Base-by-base conservation (phyloP, 805 yeast species). In the Myxozyma kluyveri region DNA sequence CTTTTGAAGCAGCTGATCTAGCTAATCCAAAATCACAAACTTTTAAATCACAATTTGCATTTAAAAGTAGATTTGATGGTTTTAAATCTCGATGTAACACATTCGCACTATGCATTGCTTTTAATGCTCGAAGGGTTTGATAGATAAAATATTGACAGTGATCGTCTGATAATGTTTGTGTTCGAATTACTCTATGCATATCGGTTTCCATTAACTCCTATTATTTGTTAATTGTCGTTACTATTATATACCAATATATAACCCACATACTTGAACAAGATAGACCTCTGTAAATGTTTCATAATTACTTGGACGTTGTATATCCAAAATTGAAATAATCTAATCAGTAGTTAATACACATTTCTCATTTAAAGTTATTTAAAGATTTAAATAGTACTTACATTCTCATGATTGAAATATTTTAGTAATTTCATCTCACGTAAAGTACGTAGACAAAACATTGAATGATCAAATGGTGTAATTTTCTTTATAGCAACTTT, bases 11-110 rank as follows among this genome's bases (percentile, higher is more conserved):
- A 33, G 88, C 81, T 19, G 82, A 71, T 53, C 86, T 51, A 1
- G 98, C 96, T 41, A 91, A 75, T 0, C 98, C 98, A 68, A 91
- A 91, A 69, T 91, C 98, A 69, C 97, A 89, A 47, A 91, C 79
- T 66, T 91, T 91, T 60, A 91, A 77, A 69, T 91, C 98, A 72
- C 98, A 91, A 67, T 90, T 90, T 29, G 96, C 82, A 67, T 91
- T 91, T 42, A 91, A 75, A 49, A 91, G 75, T 61, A 91, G 69
- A 65, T 91, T 91, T 9, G 88, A 81, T 1, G 98, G 98, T 68
- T 91, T 91, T 56, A 91, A 74, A 67, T 91, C 98, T 57, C 98
- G 78, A 67, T 91, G 98, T 56, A 91, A 79, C 21, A 91, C 96
- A 64, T 89, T 88, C n/a, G 96, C 96, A 24, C 88, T 82, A 67